Evolutionary conservation across 164 flowering plant species (phyloP), one percentile per base, ranked within the genome.

Genomic region (Warburgia ugandensis): DNA sequence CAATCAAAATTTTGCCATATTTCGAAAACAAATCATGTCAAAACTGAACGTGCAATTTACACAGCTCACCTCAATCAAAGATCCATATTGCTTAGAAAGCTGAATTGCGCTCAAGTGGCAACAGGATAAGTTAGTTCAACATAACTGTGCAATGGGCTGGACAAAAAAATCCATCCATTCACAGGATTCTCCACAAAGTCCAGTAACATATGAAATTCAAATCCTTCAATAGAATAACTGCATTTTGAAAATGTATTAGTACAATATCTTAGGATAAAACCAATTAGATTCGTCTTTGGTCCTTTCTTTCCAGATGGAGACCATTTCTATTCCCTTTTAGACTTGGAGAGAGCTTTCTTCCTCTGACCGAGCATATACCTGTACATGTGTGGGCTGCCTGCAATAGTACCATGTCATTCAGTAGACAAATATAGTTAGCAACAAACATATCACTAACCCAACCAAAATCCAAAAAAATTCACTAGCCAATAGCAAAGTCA

Each of bases 371-470:
- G 83, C 98, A 91, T 91, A 40, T 91, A 84, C 3, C 43, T 32
- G 54, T 87, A 91, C 88, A 91, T 63, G 68, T 87, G 94, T 52
- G 98, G 96, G 50, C 84, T 80, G 13, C 98, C 97, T 88, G 86
- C 68, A 73, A 51, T 17, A 29, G 22, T 2, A 30, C 32, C 13
- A 60, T 2, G 27, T 22, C 29, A 46, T 28, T 19, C 23, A 47
- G 55, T 12, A 3, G 46, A 41, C n/a, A 3, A 54, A 53, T 12
- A 33, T 11, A 36, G 7, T 23, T 19, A 49, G 53, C 27, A 28
- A 53, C 17, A 29, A 44, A 26, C 26, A 40, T 11, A 39, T 23
- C 16, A 39, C 22, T 6, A 19, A 28, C 30, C 29, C 30, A 48
- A 36, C 49, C 16, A 37, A 16, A 47, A 22, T 19, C 41, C 11